These are phyloP conservation scores for Penstemon eatonii DNA, from an alignment of 257 asterid species.

Conservation along the genomic window DNA sequence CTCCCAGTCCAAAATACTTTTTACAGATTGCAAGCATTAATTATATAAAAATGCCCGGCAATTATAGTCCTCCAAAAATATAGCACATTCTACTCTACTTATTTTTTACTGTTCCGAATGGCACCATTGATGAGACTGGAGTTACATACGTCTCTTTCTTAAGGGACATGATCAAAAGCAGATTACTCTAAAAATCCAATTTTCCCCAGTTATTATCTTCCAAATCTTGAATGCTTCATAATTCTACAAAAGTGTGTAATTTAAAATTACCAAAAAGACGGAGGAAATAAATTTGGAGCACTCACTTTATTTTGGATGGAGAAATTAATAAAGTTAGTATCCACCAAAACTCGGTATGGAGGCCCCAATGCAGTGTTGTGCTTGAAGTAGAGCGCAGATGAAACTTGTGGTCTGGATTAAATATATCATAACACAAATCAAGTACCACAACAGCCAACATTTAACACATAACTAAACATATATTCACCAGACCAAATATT, in stretches of 20 bases:
- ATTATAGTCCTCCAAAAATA: too few relatives aligned
- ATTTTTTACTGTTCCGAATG: not conserved
- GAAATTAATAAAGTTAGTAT: conserved; percentile 94
- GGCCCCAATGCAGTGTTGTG: conserved; percentile 93
- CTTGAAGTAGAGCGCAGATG: conserved; percentile 85
- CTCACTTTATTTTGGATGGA: conserved; percentile 95
- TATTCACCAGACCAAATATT: not conserved
- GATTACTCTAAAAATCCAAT: not conserved
- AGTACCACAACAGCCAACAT: not conserved
- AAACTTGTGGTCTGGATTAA: conserved; percentile 74
- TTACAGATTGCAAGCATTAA: too few relatives aligned
- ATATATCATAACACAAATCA: not conserved
- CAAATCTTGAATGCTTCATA: not conserved
- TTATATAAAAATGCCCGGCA: too few relatives aligned
- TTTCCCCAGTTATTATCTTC: not conserved
- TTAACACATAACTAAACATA: not conserved
- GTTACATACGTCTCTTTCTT: not conserved
- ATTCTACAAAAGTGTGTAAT: not conserved
- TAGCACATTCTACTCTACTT: too few relatives aligned
- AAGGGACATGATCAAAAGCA: not conserved
- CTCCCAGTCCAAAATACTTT: too few relatives aligned
- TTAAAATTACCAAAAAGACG: not conserved
- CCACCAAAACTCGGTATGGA: conserved; percentile 85
- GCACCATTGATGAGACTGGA: not conserved
- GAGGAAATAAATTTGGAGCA: not conserved